phyloP scores from a whole-genome alignment of 2,329 filamentous ascomycete genomes.

The Diaporthe citrichinensis region DNA sequence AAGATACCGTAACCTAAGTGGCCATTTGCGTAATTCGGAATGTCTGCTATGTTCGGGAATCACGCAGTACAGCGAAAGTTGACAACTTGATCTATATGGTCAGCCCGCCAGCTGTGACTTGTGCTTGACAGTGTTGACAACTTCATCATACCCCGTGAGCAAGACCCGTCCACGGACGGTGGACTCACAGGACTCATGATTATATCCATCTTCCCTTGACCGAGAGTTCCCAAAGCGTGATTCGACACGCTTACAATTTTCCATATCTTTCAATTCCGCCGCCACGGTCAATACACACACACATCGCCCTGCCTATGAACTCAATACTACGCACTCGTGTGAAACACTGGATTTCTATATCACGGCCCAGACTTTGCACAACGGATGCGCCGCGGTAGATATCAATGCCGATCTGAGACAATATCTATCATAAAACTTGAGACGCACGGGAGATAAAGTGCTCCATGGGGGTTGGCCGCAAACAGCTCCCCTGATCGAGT shows the following conservation, averaged over 20 bases:
- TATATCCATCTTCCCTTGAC: background rate
- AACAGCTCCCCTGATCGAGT: background rate
- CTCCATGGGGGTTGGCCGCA: background rate
- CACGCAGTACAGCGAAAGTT: background rate
- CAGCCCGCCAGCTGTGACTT: background rate
- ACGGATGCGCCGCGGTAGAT: background rate
- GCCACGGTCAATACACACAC: background rate
- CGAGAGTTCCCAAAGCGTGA: background rate
- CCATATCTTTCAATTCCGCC: too few relatives aligned
- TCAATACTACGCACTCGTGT: background rate
- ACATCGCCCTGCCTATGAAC: background rate
- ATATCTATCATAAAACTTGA: background rate
- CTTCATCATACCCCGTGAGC: background rate
- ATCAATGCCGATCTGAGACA: background rate
- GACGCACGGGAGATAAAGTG: too few relatives aligned
- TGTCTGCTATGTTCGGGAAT: background rate
- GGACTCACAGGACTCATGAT: background rate
- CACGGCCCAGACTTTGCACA: too few relatives aligned
- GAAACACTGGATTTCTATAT: too few relatives aligned
- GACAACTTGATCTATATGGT: background rate
- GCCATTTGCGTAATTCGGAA: too few relatives aligned
- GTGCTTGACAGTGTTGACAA: slow-evolving; percentile 3
- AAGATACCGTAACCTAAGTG: background rate
- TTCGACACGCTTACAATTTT: background rate
- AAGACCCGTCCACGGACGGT: background rate